Evolutionary conservation across 176 grass and related monocot species (phyloP), one percentile per base, ranked within the genome.

Genomic region (Zoysia japonica): DNA sequence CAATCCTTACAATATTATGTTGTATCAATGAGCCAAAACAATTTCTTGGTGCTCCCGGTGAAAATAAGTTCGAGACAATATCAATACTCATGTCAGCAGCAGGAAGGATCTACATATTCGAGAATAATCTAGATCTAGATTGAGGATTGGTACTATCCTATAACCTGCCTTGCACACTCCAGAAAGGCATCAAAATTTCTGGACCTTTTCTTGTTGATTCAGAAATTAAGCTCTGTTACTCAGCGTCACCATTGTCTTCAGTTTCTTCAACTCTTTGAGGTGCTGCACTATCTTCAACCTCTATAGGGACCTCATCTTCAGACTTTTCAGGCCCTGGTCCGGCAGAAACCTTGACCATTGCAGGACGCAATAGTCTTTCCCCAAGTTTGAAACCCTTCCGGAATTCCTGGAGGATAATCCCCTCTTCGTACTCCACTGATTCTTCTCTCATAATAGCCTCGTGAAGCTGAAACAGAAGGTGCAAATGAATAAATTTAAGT

Each of bases 381-480:
- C 92, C 96, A 28, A 95, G 88, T 86, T 80, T 94, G 84, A 99
- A 99, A 67, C 92, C 96, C 64, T 93, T 95, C 39, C 96, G 83
- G 14, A 99, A 99, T 88, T 99, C 92, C 84, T 99, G 96, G 81
- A 91, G 77, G 74, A 99, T 89, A 11, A 99, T 78, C 57, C 96
- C 92, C 11, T 99, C 92, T 78, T 89, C 88, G 3, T 77, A 95
- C 72, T 95, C 90, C 14, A 64, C 61, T 42, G 96, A 99, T 42
- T 99, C 96, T 85, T 93, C 92, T 61, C 73, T 83, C 92, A 99
- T 93, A 45, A 99, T 99, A 48, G 96, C 96, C 82, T 99, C 96
- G 36, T 99, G 96, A 76, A 99, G 83, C 96, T 99, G 85, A 61
- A 77, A 78, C 20, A 70, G 51, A 86, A 42, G 37, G 44, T 35